Percentiles rank a stretch among this genome's conserved stretches.
These are phyloP conservation scores for Alternaria rosae DNA, from an alignment of 2,329 filamentous ascomycete genomes.

Conservation along the genomic window DNA sequence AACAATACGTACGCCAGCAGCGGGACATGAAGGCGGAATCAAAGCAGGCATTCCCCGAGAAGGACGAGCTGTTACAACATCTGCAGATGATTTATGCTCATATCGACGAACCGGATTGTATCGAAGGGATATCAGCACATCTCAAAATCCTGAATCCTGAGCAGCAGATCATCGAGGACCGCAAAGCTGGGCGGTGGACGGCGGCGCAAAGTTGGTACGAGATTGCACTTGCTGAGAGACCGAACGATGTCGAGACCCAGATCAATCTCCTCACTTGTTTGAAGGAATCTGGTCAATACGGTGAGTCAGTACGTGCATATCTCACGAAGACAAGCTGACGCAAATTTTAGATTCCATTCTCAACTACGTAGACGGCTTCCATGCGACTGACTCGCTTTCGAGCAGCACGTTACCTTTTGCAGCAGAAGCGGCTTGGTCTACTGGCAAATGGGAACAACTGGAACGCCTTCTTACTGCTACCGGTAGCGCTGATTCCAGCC, in stretches of 20 bases:
- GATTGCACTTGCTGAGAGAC: slow-evolving; percentile 80
- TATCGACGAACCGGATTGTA: slow-evolving; percentile 96
- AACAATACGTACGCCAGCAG: slow-evolving; percentile 79
- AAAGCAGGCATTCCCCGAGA: slow-evolving; percentile 59
- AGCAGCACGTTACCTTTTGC: slow-evolving; percentile 76
- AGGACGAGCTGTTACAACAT: slow-evolving; percentile 73
- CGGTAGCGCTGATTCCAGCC: slow-evolving; percentile 49
- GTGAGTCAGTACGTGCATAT: slow-evolving; percentile 55
- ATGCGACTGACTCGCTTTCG: slow-evolving; percentile 45
- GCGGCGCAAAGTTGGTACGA: slow-evolving; percentile 99
- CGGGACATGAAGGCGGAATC: slow-evolving; percentile 52
- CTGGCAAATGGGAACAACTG: slow-evolving; percentile 79
- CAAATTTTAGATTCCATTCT: slow-evolving; percentile 73
- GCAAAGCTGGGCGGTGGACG: slow-evolving; percentile 91
- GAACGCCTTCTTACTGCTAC: slow-evolving; percentile 64
- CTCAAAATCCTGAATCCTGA: slow-evolving; percentile 87
- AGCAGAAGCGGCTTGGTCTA: slow-evolving; percentile 91
- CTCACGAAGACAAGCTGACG: slow-evolving; percentile 26
- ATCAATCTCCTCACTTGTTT: slow-evolving; percentile 85
- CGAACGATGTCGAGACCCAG: slow-evolving; percentile 78
- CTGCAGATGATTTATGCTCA: slow-evolving; percentile 95
- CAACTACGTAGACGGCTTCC: slow-evolving; percentile 83
- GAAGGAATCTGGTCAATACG: slow-evolving; percentile 94
- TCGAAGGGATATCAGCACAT: slow-evolving; percentile 91
- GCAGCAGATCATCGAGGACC: slow-evolving; percentile 90